These are phyloP conservation scores for Vitellaria paradoxa DNA, from an alignment of 179 eudicot species.

Conservation along the genomic window DNA sequence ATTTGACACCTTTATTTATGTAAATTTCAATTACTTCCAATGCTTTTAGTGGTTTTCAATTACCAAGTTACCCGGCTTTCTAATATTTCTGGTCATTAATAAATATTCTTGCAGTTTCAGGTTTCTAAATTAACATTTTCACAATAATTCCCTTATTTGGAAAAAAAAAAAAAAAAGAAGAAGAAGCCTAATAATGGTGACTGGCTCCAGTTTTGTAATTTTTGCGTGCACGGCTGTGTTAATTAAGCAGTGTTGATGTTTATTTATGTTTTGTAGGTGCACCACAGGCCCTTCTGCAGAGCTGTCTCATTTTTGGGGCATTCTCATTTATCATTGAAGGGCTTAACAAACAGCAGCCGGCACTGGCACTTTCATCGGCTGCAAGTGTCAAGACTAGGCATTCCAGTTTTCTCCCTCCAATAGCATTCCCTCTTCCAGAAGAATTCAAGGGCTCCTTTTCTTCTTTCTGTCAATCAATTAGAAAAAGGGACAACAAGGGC, in stretches of 20 bases:
- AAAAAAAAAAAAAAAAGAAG: too few species aligned
- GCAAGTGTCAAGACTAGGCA: constrained; percentile 21
- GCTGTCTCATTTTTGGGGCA: constrained; percentile 84
- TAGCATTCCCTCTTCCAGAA: constrained; percentile 66
- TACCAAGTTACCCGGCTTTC: not conserved
- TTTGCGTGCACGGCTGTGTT: too few species aligned
- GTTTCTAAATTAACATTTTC: not conserved
- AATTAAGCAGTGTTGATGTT: not conserved
- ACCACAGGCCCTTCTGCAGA: constrained; percentile 78
- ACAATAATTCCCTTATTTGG: too few species aligned
- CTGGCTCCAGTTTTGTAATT: not conserved
- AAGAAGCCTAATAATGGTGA: not conserved
- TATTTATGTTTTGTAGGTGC: constrained; percentile 48
- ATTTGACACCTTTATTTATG: not conserved
- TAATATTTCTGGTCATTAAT: not conserved
- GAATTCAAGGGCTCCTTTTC: constrained; percentile 66
- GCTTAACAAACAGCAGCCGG: constrained; percentile 74
- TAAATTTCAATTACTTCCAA: not conserved
- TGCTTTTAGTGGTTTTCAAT: not conserved
- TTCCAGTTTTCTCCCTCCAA: constrained; percentile 42
- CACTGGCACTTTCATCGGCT: constrained; percentile 52
- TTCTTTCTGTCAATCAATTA: constrained; percentile 51
- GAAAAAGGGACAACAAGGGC: constrained; percentile 12
- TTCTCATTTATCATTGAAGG: constrained; percentile 76
- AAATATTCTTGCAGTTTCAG: not conserved